phyloP scores from a whole-genome alignment of 257 asterid genomes.

The Solanum dulcamara region DNA sequence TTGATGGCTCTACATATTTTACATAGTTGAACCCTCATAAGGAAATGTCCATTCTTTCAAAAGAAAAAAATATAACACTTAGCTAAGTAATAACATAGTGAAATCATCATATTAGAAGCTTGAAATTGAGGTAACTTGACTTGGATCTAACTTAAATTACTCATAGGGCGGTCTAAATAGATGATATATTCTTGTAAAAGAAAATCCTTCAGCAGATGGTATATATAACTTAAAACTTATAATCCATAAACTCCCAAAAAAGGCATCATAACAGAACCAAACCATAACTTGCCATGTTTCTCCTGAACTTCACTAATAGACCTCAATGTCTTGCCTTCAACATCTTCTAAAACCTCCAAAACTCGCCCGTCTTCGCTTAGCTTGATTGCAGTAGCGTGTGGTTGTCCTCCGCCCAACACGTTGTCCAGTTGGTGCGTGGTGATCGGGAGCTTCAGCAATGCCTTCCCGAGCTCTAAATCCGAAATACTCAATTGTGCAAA shows the following conservation, averaged over 20 bases:
- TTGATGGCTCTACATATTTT: too few species aligned
- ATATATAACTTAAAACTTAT: background rate
- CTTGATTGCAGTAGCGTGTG: slow-evolving; percentile 55
- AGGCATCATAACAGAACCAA: slow-evolving; percentile 47
- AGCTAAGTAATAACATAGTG: background rate
- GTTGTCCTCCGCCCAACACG: slow-evolving; percentile 41
- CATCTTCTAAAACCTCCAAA: slow-evolving; percentile 47
- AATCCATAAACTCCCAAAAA: slow-evolving; percentile 28
- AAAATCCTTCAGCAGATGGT: rapidly evolving
- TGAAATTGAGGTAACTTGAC: background rate
- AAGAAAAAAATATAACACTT: too few species aligned
- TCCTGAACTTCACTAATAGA: slow-evolving; percentile 58
- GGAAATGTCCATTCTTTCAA: too few species aligned
- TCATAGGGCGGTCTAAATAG: background rate
- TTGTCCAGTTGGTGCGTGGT: slow-evolving; percentile 31
- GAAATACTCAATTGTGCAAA: slow-evolving; percentile 18
- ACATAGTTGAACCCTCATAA: too few species aligned
- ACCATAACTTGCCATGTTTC: slow-evolving; percentile 49
- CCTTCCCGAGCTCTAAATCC: slow-evolving; percentile 21
- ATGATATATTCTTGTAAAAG: background rate
- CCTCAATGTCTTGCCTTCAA: slow-evolving; percentile 39
- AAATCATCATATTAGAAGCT: background rate
- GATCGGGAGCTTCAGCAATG: slow-evolving; percentile 32
- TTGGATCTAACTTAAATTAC: background rate
- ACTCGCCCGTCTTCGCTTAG: slow-evolving; percentile 37